These are phyloP conservation scores for Tothia fuscella DNA, from an alignment of 2,329 filamentous ascomycete species.

Conservation along the genomic window DNA sequence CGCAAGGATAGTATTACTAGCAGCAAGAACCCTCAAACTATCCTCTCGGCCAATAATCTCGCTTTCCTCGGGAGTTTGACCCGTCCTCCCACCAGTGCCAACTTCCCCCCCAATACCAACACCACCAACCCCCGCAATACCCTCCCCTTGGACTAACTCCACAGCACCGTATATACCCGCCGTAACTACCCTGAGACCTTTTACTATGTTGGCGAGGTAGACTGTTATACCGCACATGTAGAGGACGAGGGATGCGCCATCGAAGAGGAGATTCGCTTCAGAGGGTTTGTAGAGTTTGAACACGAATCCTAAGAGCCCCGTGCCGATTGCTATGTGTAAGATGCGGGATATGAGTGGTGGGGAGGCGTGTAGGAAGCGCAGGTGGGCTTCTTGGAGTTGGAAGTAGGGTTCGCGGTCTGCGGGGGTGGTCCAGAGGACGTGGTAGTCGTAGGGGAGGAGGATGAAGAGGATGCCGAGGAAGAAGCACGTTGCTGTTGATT, in stretches of 20 bases:
- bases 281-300: constrained; percentile 88
- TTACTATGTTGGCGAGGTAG: constrained; percentile 93
- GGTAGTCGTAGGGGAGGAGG: constrained; percentile 90
- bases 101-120: too few relatives aligned
- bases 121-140: constrained; percentile 24
- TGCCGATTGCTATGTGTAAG: constrained; percentile 82
- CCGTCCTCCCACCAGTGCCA: too few relatives aligned
- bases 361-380: constrained; percentile 80
- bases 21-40: constrained; percentile 77
- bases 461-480: constrained; percentile 98
- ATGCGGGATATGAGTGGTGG: constrained; percentile 87
- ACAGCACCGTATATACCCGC: constrained; percentile 52
- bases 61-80: constrained; percentile 27
- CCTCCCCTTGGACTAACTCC: constrained; percentile 23
- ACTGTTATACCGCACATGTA: constrained; percentile 82
- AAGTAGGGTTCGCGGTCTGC: constrained; percentile 58
- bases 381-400: constrained; percentile 75
- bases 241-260: constrained; percentile 57
- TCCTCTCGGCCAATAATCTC: constrained; percentile 76
- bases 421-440: constrained; percentile 67
- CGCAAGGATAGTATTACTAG: constrained; percentile 92
- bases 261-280: constrained; percentile 93
- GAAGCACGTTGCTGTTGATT: constrained; percentile 59
- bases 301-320: constrained; percentile 80
- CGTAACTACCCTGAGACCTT: constrained; percentile 76